Evolutionary conservation across 1,284 basidiomycete species (phyloP).

Genomic region (Cryptococcus sp.): DNA sequence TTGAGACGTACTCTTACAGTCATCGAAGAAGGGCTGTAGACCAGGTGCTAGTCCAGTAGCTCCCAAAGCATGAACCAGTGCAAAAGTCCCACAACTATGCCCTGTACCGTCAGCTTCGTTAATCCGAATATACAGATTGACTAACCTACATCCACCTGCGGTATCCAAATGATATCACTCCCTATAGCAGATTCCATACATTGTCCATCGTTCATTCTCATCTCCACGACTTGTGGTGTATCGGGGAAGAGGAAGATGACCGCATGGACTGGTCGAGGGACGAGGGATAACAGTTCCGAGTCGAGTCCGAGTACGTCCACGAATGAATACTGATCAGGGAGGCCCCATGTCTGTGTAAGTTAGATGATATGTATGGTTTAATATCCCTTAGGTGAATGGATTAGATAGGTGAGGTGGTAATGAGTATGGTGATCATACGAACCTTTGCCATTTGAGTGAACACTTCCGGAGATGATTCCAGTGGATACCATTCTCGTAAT

Average conservation of each 20-base stretch:
- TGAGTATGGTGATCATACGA: background rate
- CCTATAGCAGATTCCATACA: background rate
- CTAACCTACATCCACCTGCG: conserved; percentile 14
- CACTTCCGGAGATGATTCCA: conserved; percentile 16
- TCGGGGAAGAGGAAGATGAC: conserved; percentile 51
- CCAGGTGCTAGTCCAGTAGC: conserved; percentile 11
- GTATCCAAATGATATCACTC: conserved; percentile 18
- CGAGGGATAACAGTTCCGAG: conserved; percentile 50
- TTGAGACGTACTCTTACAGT: conserved; percentile 8
- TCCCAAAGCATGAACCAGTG: conserved; percentile 18
- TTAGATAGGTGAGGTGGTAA: background rate
- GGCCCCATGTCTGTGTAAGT: conserved; percentile 27
- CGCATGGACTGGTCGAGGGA: conserved; percentile 50
- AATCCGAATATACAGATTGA: background rate
- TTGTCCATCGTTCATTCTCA: conserved; percentile 6
- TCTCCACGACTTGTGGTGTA: conserved; percentile 14
- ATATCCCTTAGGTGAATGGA: background rate
- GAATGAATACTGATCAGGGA: conserved; percentile 45
- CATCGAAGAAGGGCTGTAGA: conserved; percentile 12
- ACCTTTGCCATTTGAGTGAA: conserved; percentile 15
- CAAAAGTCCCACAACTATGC: conserved; percentile 24
- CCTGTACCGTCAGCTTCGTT: conserved; percentile 2
- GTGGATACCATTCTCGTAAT: conserved; percentile 12
- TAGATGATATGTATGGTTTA: background rate
- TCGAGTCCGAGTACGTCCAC: conserved; percentile 52